Evolutionary conservation across 2,329 filamentous ascomycete genomes (phyloP), one percentile per base, ranked within the genome.

Genomic region (Leptodontidium sp.): DNA sequence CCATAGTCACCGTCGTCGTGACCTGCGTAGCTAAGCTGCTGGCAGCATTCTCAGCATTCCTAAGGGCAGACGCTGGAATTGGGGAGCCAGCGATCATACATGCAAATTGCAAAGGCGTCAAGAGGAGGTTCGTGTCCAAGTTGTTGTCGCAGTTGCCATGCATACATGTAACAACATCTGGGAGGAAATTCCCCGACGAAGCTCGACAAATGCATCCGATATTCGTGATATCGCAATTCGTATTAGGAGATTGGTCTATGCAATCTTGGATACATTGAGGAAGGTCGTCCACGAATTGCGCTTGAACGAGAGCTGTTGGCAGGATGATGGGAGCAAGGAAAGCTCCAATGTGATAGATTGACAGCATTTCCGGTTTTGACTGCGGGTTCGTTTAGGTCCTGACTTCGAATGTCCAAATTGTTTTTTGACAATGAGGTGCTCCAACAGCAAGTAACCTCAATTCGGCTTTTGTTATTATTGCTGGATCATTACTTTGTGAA

Each of bases 91-190:
- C 69, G 21, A 79, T 66, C 26, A 77, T 71, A 71, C 82, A 83
- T 4, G 71, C 75, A n/a, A 75, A 43, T 68, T 78, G 70, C 40
- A 83, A 72, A 40, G 78, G 77, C 24, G 68, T 70, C 45, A 82
- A 69, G 61, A 83, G 76, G 38, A 77, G 71, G 32, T 72, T 71
- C 32, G 78, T 77, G 59, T 77, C 78, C 38, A 82, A 71, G 52
- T 77, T 70, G 53, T 76, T 72, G 26, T 76, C 65, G 75, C 82
- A 84, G 69, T 77, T 77, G 67, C 76, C 75, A 73, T 78, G 80
- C 74, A 80, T 79, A 74, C 82, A 83, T n/a, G 75, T 75, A 17
- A 80, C 75, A 38, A 80, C 77, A 49, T 79, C 76, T 17, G 79
- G 76, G 6, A 83, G 77, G 64, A 83, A 79, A 43, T 74, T 75